Conservation (phyloP, 352 stramenopile species). For the Globisporangium heterothallicum region DNA sequence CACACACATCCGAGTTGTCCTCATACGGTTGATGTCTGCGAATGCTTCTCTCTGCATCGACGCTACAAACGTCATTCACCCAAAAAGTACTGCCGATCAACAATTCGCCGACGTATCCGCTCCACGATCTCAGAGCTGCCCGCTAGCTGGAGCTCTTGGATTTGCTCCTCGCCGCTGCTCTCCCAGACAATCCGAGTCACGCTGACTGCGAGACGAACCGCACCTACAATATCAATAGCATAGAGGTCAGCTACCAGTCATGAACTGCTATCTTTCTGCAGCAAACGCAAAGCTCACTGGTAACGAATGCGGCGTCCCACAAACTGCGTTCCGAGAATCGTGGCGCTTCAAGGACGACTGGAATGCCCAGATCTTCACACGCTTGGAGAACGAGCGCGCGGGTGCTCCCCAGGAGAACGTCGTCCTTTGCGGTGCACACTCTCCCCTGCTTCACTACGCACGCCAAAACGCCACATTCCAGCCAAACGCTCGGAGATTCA, state of each 20-base stretch:
- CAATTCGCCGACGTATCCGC: constrained; percentile 11
- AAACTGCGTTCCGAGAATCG: constrained; percentile 36
- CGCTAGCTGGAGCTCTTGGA: constrained; percentile 6
- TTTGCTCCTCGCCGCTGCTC: not conserved
- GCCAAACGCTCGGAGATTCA: too few species aligned
- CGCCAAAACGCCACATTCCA: not conserved
- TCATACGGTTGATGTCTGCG: too few species aligned
- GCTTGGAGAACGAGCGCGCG: constrained; percentile 56
- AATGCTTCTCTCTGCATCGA: too few species aligned
- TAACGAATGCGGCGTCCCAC: constrained; percentile 73
- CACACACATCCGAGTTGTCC: too few species aligned
- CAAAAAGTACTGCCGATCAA: constrained; percentile 10
- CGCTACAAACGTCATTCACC: too few species aligned
- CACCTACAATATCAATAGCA: constrained; percentile 2
- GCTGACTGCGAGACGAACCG: constrained; percentile 11
- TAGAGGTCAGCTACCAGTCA: not conserved
- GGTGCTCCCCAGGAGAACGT: constrained; percentile 54
- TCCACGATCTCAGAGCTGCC: not conserved
- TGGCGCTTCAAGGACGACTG: constrained; percentile 45
- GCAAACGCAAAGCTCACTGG: constrained; percentile 30
- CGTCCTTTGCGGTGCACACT: constrained; percentile 40
- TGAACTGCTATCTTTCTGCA: not conserved
- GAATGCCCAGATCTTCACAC: constrained; percentile 51
- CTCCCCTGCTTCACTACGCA: constrained; percentile 32
- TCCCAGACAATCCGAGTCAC: constrained; percentile 14